Evolutionary conservation across 768 basidiomycete genomes (phyloP).

Genomic region (Leccinum subgranulosum): DNA sequence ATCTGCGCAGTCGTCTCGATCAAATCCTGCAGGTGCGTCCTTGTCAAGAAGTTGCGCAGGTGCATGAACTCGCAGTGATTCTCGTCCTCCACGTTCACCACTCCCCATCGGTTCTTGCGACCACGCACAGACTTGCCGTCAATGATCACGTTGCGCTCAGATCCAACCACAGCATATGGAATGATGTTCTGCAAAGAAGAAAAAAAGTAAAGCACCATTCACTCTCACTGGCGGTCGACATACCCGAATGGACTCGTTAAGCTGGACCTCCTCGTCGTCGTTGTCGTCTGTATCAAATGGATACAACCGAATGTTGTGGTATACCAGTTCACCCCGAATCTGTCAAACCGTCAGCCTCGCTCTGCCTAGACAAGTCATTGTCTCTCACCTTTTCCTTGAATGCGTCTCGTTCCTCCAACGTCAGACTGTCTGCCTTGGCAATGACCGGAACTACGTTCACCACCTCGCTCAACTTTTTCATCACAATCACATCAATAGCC

Average conservation of each 20-base stretch:
- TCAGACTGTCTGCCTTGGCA: slow-evolving; percentile 94
- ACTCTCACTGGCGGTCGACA: slow-evolving; percentile 25
- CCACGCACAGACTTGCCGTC: slow-evolving; percentile 95
- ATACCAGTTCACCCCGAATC: slow-evolving; percentile 91
- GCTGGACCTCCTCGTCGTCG: slow-evolving; percentile 86
- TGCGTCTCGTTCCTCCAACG: slow-evolving; percentile 83
- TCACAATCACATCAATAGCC: slow-evolving; percentile 95
- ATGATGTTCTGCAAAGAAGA: slow-evolving; percentile 68
- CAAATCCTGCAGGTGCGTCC: slow-evolving; percentile 96
- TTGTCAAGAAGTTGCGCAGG: slow-evolving; percentile 93
- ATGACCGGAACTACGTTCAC: slow-evolving; percentile 99
- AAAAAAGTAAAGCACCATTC: background rate
- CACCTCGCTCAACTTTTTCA: slow-evolving; percentile 98
- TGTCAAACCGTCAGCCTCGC: slow-evolving; percentile 30
- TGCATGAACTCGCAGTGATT: slow-evolving; percentile 98
- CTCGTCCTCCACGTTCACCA: slow-evolving; percentile 96
- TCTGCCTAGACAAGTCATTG: background rate
- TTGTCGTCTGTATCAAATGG: slow-evolving; percentile 97
- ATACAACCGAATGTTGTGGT: slow-evolving; percentile 92
- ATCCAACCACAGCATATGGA: slow-evolving; percentile 97
- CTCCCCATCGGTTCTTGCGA: slow-evolving; percentile 97
- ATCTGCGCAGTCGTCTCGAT: slow-evolving; percentile 99
- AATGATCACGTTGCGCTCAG: slow-evolving; percentile 91
- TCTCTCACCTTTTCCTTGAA: slow-evolving; percentile 86
- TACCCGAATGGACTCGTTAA: slow-evolving; percentile 90